A percentile compares a stretch with the other conserved stretches of the same genome.
These are phyloP conservation scores for Hagleromyces aurorensis DNA, from an alignment of 805 yeast species.

Conservation along the genomic window DNA sequence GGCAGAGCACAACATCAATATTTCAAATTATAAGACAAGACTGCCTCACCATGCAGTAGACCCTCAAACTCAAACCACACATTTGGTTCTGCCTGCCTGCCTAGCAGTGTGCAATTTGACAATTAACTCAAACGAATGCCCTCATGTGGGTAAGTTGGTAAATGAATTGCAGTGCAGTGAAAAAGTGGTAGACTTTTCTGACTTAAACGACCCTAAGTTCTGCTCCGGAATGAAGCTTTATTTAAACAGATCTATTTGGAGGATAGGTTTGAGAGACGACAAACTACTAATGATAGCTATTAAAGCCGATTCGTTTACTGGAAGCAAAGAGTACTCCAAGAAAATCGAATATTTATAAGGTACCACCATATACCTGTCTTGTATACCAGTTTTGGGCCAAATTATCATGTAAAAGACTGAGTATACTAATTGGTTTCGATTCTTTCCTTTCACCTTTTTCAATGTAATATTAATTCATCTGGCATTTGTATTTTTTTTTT, in stretches of 20 bases:
- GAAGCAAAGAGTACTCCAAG: conserved; percentile 14
- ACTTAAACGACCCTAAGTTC: conserved; percentile 4
- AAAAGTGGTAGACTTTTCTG: conserved; percentile 14
- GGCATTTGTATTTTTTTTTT: background rate
- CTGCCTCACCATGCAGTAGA: conserved; percentile 5
- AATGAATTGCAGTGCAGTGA: conserved; percentile 10
- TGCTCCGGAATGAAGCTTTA: conserved; percentile 14
- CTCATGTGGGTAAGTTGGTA: conserved; percentile 9
- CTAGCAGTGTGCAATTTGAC: conserved; percentile 13
- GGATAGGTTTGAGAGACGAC: conserved; percentile 13
- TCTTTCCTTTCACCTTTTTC: no score
- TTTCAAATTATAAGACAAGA: conserved; percentile 7
- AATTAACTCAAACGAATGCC: conserved; percentile 13
- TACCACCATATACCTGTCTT: no score
- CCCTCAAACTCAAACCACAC: conserved; percentile 1
- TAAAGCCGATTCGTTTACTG: conserved; percentile 15
- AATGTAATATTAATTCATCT: no score
- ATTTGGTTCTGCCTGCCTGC: conserved; percentile 19
- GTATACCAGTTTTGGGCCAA: conserved; percentile 1
- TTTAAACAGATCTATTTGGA: conserved; percentile 20
- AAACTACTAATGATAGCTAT: conserved; percentile 16
- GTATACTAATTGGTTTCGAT: background rate
- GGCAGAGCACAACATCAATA: conserved; percentile 4
- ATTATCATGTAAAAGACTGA: background rate
- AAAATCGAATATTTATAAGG: conserved; percentile 12